Base-by-base conservation (phyloP, 1,284 basidiomycete genomes). In the Ustilago esculenta region DNA sequence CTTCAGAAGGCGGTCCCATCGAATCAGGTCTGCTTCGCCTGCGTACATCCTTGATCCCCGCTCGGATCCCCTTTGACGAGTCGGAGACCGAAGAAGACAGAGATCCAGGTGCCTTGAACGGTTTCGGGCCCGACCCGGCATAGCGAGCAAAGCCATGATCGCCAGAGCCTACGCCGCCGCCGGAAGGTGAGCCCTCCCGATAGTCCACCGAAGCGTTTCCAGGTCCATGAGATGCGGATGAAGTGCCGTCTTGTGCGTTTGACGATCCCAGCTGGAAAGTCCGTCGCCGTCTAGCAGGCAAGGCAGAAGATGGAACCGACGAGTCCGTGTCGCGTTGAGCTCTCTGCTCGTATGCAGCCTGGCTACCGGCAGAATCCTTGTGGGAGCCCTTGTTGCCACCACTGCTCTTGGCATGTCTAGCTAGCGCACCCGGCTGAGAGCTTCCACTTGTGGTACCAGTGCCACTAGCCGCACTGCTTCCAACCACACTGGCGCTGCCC, bases 1-100 rank as follows among this genome's bases (percentile, higher is more conserved):
- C 60, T 49, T 70, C 67, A 7, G 67, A 70, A 17, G 67, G 67
- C 3, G 67, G 67, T 11, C 60, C 67, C 67, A 70, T 70, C n/a
- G 52, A 57, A 48, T 52, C 60, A 37, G 61, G 67, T 30, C 67
- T 17, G 39, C 60, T 65, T 12, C 67, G 44, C 29, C 67, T 39
- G 7, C 51, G 45, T 2, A 46, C 10, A 23, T 59, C 48, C 29
- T 69, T 69, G 50, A 48, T 42, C 5, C 59, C 66, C 34, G 54
- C 54, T 55, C 50, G 50, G 8, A 52, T 32, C 12, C 66, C 66
- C 34, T 63, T 69, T 24, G 35, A 37, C 17, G 65, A 43, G 18
- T 50, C 46, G 25, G 56, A 25, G 3, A 41, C 32, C 5, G 55
- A 58, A 18, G 56, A 58, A 15, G 48, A 43, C 9, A 51, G 53